Evolutionary conservation across 768 basidiomycete genomes (phyloP).

Genomic region (Chiua virens): DNA sequence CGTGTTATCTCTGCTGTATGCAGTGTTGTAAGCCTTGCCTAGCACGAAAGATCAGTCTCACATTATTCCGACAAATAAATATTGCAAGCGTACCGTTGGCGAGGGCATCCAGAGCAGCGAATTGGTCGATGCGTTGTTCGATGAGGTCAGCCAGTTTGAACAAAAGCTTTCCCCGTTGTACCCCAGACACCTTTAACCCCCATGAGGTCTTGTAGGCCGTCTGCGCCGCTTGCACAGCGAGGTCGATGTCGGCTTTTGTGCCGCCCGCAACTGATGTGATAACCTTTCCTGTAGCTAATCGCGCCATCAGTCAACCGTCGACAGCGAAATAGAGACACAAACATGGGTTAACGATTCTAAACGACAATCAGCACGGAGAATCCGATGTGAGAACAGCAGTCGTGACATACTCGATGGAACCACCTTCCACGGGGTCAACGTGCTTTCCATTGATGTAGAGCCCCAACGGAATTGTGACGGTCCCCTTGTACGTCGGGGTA

Average conservation of each 20-base stretch:
- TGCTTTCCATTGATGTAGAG: constrained; percentile 62
- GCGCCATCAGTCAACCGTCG: constrained; percentile 22
- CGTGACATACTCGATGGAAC: constrained; percentile 59
- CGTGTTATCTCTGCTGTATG: constrained; percentile 49
- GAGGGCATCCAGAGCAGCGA: constrained; percentile 73
- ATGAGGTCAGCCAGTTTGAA: constrained; percentile 64
- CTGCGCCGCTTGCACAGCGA: constrained; percentile 67
- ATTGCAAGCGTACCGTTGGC: constrained; percentile 51
- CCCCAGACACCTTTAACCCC: constrained; percentile 63
- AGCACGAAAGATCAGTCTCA: not conserved
- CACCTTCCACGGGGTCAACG: constrained; percentile 51
- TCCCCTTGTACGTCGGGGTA: constrained; percentile 56
- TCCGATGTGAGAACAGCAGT: not conserved
- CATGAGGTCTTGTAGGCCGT: constrained; percentile 62
- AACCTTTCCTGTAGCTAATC: constrained; percentile 61
- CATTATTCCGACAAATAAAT: not conserved
- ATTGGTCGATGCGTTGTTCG: constrained; percentile 56
- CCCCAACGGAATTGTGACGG: constrained; percentile 54
- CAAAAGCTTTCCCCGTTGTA: constrained; percentile 53
- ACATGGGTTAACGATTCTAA: constrained; percentile 58
- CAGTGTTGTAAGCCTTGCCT: constrained; percentile 56
- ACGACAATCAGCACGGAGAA: constrained; percentile 1
- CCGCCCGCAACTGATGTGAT: constrained; percentile 57
- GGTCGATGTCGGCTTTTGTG: constrained; percentile 69
- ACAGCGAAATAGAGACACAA: constrained; percentile 8